These are phyloP conservation scores for Fusarium dimerum DNA, from an alignment of 2,329 filamentous ascomycete species.

Conservation along the genomic window DNA sequence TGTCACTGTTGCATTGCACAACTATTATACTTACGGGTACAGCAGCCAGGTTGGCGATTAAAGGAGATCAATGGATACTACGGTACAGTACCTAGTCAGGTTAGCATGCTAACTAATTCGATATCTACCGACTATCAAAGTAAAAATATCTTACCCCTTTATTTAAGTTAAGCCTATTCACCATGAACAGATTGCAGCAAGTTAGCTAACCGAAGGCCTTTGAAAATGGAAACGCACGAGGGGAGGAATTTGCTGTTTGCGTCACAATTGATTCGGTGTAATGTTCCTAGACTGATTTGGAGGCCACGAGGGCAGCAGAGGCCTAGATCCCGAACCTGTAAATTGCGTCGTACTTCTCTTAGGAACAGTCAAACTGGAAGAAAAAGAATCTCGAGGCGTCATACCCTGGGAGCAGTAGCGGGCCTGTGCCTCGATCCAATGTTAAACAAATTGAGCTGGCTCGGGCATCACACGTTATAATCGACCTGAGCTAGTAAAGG, in stretches of 20 bases:
- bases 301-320: neutral
- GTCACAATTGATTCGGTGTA: neutral
- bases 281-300: neutral
- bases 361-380: neutral
- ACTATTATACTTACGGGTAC: too few relatives aligned
- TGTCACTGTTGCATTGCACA: too few relatives aligned
- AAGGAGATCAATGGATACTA: too few relatives aligned
- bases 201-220: neutral
- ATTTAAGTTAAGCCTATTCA: too few relatives aligned
- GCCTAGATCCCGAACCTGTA: neutral
- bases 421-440: slow-evolving; percentile 1
- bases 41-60: too few relatives aligned
- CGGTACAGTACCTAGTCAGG: too few relatives aligned
- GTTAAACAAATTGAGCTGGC: neutral
- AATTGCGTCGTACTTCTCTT: neutral
- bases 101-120: too few relatives aligned
- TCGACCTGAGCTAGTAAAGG: neutral
- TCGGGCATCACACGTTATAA: neutral
- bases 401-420: neutral
- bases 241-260: neutral
- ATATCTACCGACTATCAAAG: too few relatives aligned
- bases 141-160: too few relatives aligned
- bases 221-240: neutral
- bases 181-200: too few relatives aligned
- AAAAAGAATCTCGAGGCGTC: neutral